A percentile compares a stretch with the other conserved stretches of the same genome.
These are phyloP conservation scores for Henckelia pumila DNA, from an alignment of 257 asterid species.

Conservation along the genomic window DNA sequence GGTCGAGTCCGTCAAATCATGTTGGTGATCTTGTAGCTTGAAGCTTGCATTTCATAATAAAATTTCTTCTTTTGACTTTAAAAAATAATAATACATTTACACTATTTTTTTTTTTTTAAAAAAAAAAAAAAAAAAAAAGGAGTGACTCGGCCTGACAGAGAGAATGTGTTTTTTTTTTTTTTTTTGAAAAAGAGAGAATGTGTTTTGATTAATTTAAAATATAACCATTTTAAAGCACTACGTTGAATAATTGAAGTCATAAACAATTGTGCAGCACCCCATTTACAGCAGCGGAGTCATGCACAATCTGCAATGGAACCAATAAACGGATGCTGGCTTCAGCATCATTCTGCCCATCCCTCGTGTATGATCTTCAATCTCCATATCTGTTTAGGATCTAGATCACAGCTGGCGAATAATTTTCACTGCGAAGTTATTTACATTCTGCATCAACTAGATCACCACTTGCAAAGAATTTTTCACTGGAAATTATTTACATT, in stretches of 20 bases:
- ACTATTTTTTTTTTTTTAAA: too few relatives aligned
- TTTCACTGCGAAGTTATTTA: slow-evolving; percentile 10
- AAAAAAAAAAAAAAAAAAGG: too few relatives aligned
- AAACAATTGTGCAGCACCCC: background rate
- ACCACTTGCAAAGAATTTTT: background rate
- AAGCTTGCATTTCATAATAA: too few relatives aligned
- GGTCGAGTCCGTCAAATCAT: too few relatives aligned
- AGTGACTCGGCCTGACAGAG: too few relatives aligned
- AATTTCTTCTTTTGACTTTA: too few relatives aligned
- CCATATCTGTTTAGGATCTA: background rate
- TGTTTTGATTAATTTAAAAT: background rate
- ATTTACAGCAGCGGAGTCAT: background rate
- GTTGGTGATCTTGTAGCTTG: too few relatives aligned
- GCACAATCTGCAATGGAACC: background rate
- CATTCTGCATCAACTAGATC: slow-evolving; percentile 1
- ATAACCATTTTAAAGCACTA: too few relatives aligned
- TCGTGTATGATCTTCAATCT: background rate
- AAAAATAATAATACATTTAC: too few relatives aligned
- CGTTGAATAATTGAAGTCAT: background rate
- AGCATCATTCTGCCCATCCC: background rate
- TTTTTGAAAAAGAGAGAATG: too few relatives aligned
- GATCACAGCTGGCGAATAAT: slow-evolving; percentile 1
- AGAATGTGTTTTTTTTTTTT: too few relatives aligned
- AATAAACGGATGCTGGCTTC: background rate
- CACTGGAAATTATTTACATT: slow-evolving; percentile 34